Conservation (phyloP, 2,329 filamentous ascomycete species). For the Torrubiella hemipterigena region DNA sequence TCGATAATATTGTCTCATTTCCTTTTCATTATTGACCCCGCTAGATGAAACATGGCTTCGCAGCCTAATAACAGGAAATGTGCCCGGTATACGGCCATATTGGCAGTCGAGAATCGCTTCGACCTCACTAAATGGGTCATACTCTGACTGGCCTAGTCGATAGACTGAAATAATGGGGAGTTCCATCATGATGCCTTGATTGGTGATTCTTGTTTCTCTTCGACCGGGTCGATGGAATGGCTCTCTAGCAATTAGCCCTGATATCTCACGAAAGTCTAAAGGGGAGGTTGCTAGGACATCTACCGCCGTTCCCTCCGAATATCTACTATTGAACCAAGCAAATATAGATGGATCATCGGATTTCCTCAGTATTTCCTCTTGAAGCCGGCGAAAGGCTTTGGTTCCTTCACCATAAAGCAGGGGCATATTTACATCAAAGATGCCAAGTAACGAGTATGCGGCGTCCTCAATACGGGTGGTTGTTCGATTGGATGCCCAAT, state of each 20-base stretch:
- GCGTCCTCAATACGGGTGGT: constrained; percentile 12
- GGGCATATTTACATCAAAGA: constrained; percentile 16
- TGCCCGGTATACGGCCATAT: background rate
- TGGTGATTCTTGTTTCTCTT: background rate
- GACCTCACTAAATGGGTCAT: background rate
- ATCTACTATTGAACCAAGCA: constrained; percentile 4
- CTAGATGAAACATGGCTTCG: background rate
- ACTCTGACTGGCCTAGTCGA: background rate
- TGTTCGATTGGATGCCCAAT: constrained; percentile 8
- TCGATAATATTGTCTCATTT: background rate
- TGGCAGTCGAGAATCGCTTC: background rate
- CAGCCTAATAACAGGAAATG: background rate
- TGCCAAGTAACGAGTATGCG: constrained; percentile 14
- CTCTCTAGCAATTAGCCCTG: background rate
- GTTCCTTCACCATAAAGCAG: constrained; percentile 15
- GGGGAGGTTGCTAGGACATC: background rate
- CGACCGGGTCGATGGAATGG: background rate
- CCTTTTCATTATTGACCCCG: background rate
- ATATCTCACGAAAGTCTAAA: background rate
- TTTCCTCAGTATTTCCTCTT: constrained; percentile 8
- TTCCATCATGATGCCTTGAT: background rate
- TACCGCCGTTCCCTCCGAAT: background rate
- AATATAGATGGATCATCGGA: constrained; percentile 6
- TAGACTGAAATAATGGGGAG: background rate
- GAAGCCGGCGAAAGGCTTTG: constrained; percentile 8